Percentiles rank a stretch among this genome's conserved stretches.
Evolutionary conservation across 352 stramenopile genomes (phyloP).

Genomic region (Globisporangium nagaii): DNA sequence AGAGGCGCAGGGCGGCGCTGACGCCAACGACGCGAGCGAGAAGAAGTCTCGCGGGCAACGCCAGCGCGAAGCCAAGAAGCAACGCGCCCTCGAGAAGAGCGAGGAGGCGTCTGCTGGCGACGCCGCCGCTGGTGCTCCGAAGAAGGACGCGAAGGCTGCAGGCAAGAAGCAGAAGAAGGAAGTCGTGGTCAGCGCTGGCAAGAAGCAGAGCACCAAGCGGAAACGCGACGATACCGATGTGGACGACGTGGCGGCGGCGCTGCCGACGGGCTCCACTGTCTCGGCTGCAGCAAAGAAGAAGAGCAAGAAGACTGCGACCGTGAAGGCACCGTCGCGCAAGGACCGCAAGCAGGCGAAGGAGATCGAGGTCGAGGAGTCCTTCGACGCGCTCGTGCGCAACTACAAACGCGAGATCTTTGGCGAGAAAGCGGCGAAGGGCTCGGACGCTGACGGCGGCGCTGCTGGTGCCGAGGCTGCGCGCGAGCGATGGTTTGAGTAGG

Average conservation of each 20-base stretch:
- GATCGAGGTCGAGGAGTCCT: slow-evolving; percentile 55
- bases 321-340: slow-evolving; percentile 53
- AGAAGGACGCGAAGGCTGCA: slow-evolving; percentile 19
- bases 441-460: slow-evolving; percentile 7
- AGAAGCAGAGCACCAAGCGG: slow-evolving; percentile 30
- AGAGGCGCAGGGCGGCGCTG: slow-evolving; percentile 43
- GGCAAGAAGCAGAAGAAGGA: slow-evolving; percentile 26
- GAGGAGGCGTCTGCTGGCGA: slow-evolving; percentile 13
- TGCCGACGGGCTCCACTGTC: background rate
- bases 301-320: slow-evolving; percentile 19
- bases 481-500: slow-evolving; percentile 71
- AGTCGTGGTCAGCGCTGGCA: slow-evolving; percentile 25
- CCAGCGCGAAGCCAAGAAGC: slow-evolving; percentile 73
- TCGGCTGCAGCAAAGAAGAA: slow-evolving; percentile 3
- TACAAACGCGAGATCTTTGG: slow-evolving; percentile 87
- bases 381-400: slow-evolving; percentile 67
- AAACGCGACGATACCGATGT: slow-evolving; percentile 26
- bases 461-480: slow-evolving; percentile 9
- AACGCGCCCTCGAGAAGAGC: slow-evolving; percentile 19
- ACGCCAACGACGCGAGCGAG: slow-evolving; percentile 13
- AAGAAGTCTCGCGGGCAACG: slow-evolving; percentile 74
- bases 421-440: slow-evolving; percentile 10
- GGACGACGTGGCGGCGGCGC: slow-evolving; percentile 13
- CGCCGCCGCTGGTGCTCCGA: slow-evolving; percentile 3
- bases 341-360: slow-evolving; percentile 61